Conservation (phyloP, 352 stramenopile species). For the Phytophthora multivora region DNA sequence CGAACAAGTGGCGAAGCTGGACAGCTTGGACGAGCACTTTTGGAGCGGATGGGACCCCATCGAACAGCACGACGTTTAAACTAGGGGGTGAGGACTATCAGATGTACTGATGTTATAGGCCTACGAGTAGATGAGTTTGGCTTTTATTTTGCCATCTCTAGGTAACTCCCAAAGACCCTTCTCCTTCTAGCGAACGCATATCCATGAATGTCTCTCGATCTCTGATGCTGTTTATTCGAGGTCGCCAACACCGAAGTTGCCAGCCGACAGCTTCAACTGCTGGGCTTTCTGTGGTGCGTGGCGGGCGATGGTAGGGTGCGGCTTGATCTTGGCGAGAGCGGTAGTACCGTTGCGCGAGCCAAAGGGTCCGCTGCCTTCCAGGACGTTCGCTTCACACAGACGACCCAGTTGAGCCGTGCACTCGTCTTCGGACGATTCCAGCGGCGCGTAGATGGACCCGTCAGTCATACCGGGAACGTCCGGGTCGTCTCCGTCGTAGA, state of each 20-base stretch:
- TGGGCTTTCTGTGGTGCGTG: neutral
- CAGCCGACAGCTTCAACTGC: slow-evolving; percentile 5
- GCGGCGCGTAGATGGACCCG: slow-evolving; percentile 5
- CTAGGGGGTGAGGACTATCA: too few relatives aligned
- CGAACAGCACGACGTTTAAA: slow-evolving; percentile 11
- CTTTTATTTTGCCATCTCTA: too few relatives aligned
- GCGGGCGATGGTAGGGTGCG: slow-evolving; percentile 2
- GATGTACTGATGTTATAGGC: too few relatives aligned
- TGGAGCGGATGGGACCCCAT: slow-evolving; percentile 3
- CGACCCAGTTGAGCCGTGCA: slow-evolving; percentile 6
- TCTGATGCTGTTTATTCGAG: neutral
- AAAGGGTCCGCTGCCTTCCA: slow-evolving; percentile 11
- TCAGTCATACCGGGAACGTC: slow-evolving; percentile 10
- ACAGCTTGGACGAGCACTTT: slow-evolving; percentile 6
- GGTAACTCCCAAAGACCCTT: too few relatives aligned
- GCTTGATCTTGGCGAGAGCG: slow-evolving; percentile 5
- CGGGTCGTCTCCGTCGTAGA: slow-evolving; percentile 15
- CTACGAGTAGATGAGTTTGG: too few relatives aligned
- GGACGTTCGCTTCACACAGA: slow-evolving; percentile 7
- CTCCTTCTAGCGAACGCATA: slow-evolving; percentile 8
- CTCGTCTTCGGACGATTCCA: slow-evolving; percentile 7
- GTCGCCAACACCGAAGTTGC: slow-evolving; percentile 17
- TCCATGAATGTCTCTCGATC: neutral
- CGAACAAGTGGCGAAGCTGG: slow-evolving; percentile 4
- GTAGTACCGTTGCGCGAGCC: slow-evolving; percentile 3